Conservation (phyloP, 306 rosid species). For the Hippophae gyantsensis region DNA sequence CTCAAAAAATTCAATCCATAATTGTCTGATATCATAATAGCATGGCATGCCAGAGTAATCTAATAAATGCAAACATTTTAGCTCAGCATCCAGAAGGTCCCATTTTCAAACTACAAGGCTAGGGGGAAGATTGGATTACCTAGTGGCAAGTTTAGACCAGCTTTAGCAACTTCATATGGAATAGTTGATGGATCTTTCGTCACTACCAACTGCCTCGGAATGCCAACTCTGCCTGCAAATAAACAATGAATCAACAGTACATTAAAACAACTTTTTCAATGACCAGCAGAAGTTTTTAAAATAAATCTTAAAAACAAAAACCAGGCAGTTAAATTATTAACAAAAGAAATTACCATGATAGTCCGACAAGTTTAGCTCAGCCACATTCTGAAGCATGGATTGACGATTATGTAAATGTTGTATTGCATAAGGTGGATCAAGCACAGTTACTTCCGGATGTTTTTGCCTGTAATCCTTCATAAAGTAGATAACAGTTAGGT, state of each 20-base stretch:
- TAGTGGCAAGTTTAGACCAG: constrained; percentile 68
- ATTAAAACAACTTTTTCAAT: constrained; percentile 3
- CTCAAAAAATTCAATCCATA: background rate
- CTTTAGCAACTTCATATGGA: constrained; percentile 55
- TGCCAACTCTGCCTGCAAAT: constrained; percentile 58
- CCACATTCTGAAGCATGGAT: constrained; percentile 87
- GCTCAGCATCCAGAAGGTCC: too few relatives aligned
- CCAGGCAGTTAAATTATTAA: background rate
- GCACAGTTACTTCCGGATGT: constrained; percentile 77
- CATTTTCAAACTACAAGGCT: background rate
- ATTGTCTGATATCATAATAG: too few relatives aligned
- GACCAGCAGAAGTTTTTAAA: background rate
- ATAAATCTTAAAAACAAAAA: background rate
- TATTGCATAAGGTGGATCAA: constrained; percentile 88
- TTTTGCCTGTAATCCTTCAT: constrained; percentile 64
- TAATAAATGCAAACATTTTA: too few relatives aligned
- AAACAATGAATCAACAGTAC: constrained; percentile 7
- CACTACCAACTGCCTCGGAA: constrained; percentile 75
- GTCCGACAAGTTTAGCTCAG: constrained; percentile 63
- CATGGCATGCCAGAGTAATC: too few relatives aligned
- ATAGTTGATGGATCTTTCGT: constrained; percentile 64
- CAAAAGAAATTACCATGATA: constrained; percentile 43
- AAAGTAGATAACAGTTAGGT: constrained; percentile 6
- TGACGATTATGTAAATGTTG: constrained; percentile 69
- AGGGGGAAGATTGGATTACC: constrained; percentile 33